Evolutionary conservation across 2,329 filamentous ascomycete species (phyloP).

Genomic region (Fusarium scirpi): DNA sequence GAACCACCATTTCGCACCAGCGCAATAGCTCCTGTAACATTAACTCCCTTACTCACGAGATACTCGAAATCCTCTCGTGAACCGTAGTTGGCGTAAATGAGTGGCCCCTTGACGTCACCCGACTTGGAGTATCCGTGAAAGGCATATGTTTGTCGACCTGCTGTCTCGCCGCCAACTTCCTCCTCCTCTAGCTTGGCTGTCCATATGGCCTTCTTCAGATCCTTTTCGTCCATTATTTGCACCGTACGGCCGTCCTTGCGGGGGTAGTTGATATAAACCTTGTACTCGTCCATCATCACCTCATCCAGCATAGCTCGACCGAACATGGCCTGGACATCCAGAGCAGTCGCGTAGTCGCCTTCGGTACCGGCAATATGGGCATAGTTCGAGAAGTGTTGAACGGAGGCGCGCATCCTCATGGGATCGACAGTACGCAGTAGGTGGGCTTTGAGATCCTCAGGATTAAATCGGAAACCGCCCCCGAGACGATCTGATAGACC

Average conservation of each 20-base stretch:
- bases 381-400: constrained; percentile 83
- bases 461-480: constrained; percentile 79
- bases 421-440: constrained; percentile 80
- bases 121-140: constrained; percentile 93
- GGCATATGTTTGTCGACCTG: constrained; percentile 76
- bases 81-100: constrained; percentile 95
- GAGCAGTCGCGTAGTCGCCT: constrained; percentile 86
- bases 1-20: constrained; percentile 84
- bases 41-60: constrained; percentile 77
- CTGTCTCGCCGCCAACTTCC: constrained; percentile 69
- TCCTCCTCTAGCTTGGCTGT: constrained; percentile 87
- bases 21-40: constrained; percentile 82
- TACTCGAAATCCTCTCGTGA: constrained; percentile 83
- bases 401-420: constrained; percentile 75
- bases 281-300: constrained; percentile 80
- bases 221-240: constrained; percentile 79
- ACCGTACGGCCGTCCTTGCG: constrained; percentile 80
- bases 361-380: constrained; percentile 95
- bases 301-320: constrained; percentile 77
- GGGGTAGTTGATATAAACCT: constrained; percentile 94
- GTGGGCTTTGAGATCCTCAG: constrained; percentile 82
- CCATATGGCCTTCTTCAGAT: constrained; percentile 71
- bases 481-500: constrained; percentile 71
- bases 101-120: constrained; percentile 85
- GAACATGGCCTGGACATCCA: constrained; percentile 86